Evolutionary conservation across 495 filamentous ascomycete genomes (phyloP), one percentile per base, ranked within the genome.

Genomic region (Niebla homalea): DNA sequence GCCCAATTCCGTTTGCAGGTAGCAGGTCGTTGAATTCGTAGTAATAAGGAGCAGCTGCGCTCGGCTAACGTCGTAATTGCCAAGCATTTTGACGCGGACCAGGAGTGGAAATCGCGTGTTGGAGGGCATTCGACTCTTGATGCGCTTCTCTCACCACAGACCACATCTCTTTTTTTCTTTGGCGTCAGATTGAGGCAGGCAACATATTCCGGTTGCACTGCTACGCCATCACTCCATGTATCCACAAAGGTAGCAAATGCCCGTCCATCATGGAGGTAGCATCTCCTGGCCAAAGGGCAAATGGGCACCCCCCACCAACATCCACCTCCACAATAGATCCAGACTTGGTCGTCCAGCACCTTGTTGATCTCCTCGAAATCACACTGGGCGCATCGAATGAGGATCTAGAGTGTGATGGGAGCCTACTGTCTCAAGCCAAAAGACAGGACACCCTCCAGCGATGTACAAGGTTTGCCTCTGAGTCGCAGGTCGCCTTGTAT

Each of bases 391-490:
- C 93, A 51, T 77, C 79, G 23, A 78, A 76, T 57, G 71, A 72
- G 36, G 92, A 99, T 60, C 74, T 99, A 51, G 81, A 93, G 63
- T 70, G 73, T 20, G 69, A 75, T 39, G 88, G 85, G 41, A 95
- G 87, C 64, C 72, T 97, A 61, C 76, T 99, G 43, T 90, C 87
- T 16, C 71, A 77, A 52, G 62, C 69, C 7, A 77, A 71, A 48
- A 75, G 83, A 56, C 66, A 70, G 35, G 89, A 97, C 48, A 97
- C 92, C 0, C 67, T 89, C 22, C 81, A 87, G 59, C 75, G 88
- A 67, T 95, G 90, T 66, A 81, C 78, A 53, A 80, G 90, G 58
- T 99, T 94, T 64, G 87, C 88, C 43, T 78, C 81, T 23, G 92
- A 96, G 66, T 70, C 84, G 43, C 87, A 94, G 70, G 76, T 83